Conservation (phyloP, 352 stramenopile genomes). For the Aphanomyces stellatus region DNA sequence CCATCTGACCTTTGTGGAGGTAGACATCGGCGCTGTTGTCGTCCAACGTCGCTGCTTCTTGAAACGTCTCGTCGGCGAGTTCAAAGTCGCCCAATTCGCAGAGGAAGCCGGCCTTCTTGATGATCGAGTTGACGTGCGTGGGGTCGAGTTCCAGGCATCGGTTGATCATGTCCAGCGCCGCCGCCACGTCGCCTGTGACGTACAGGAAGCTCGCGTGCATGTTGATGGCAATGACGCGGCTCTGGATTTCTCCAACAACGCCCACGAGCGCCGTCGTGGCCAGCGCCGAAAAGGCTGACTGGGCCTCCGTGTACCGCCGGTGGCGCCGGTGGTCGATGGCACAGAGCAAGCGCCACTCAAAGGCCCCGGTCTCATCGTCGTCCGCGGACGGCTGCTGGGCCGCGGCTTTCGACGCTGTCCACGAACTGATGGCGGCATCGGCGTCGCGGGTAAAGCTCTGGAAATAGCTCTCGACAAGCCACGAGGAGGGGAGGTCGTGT, state of each 20-base stretch:
- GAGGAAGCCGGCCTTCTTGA: conserved; percentile 75
- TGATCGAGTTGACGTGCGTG: conserved; percentile 21
- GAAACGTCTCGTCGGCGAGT: conserved; percentile 52
- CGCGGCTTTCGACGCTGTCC: conserved; percentile 21
- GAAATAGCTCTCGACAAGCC: conserved; percentile 82
- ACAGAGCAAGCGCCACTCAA: conserved; percentile 44
- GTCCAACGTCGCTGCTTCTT: conserved; percentile 55
- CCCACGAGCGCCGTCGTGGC: conserved; percentile 19
- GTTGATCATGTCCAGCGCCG: conserved; percentile 52
- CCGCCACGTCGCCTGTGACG: conserved; percentile 63
- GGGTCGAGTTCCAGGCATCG: conserved; percentile 47
- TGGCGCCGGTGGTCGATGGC: conserved; percentile 61
- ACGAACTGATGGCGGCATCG: conserved; percentile 45
- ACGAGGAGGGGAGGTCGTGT: conserved; percentile 62
- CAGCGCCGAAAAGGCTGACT: conserved; percentile 28
- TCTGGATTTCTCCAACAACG: conserved; percentile 29
- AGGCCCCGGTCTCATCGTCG: conserved; percentile 29
- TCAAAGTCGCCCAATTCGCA: conserved; percentile 60
- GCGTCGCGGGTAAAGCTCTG: conserved; percentile 73
- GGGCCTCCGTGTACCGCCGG: conserved; percentile 39
- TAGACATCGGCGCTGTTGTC: conserved; percentile 69
- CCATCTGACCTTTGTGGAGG: conserved; percentile 72
- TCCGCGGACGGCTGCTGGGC: conserved; percentile 48
- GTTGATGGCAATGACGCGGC: conserved; percentile 40
- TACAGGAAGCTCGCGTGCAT: conserved; percentile 77